Conservation (phyloP, 257 asterid genomes). For the Salvia rosmarinus region DNA sequence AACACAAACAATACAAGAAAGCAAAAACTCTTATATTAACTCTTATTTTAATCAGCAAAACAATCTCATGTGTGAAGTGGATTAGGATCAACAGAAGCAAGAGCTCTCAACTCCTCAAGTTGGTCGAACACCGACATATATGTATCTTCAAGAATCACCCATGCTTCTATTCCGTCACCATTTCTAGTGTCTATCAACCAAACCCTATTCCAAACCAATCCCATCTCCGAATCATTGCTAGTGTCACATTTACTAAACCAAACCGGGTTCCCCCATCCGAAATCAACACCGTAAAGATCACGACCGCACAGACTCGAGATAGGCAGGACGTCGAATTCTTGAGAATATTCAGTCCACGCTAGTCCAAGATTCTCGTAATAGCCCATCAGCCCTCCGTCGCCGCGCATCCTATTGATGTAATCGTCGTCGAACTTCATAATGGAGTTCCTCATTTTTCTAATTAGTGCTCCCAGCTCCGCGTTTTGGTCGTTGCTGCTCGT, state of each 20-base stretch:
- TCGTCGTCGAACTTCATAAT: conserved; percentile 21
- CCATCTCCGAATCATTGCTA: background rate
- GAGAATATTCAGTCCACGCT: background rate
- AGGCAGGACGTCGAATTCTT: background rate
- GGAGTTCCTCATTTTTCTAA: conserved; percentile 16
- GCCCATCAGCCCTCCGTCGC: conserved; percentile 23
- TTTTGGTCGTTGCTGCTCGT: background rate
- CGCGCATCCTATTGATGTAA: conserved; percentile 2
- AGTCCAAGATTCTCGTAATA: background rate
- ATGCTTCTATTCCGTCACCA: conserved; percentile 41
- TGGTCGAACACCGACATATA: conserved; percentile 26
- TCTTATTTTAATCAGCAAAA: too few relatives aligned
- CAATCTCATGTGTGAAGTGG: background rate
- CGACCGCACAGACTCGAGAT: conserved; percentile 35
- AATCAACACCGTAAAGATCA: conserved; percentile 27
- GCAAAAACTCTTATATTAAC: too few relatives aligned
- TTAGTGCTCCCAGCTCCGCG: background rate
- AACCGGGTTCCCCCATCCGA: conserved; percentile 36
- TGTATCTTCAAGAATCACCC: conserved; percentile 33
- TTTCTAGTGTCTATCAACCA: conserved; percentile 33
- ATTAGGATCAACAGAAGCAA: background rate
- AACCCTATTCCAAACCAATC: background rate
- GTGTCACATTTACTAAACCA: conserved; percentile 18
- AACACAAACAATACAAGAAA: too few relatives aligned
- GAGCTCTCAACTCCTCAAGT: background rate